Percentiles rank a stretch among this genome's conserved stretches.
These are phyloP conservation scores for Volutella citrinella DNA, from an alignment of 2,329 filamentous ascomycete genomes.

Conservation along the genomic window DNA sequence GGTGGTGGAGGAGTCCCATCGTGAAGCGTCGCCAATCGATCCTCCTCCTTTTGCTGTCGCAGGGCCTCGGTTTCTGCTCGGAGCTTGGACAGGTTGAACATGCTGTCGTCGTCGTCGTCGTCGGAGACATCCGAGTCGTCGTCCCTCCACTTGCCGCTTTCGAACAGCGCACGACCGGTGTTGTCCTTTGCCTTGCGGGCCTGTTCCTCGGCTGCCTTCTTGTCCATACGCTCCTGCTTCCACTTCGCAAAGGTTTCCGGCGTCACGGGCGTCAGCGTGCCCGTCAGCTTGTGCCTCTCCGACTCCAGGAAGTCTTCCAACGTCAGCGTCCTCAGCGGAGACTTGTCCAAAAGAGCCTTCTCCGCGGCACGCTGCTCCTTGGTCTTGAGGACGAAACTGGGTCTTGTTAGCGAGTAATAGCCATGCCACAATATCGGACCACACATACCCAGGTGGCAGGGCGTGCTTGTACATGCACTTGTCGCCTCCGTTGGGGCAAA, in stretches of 20 bases:
- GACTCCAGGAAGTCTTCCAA: conserved; percentile 97
- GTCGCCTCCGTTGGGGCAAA: conserved; percentile 92
- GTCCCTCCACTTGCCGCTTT: conserved; percentile 88
- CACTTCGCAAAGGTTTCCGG: conserved; percentile 91
- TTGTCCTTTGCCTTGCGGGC: conserved; percentile 90
- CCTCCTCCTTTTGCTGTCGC: conserved; percentile 73
- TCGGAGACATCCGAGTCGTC: conserved; percentile 61
- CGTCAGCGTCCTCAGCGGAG: conserved; percentile 87
- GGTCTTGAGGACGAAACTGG: conserved; percentile 91
- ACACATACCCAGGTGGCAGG: conserved; percentile 82
- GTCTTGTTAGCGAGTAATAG: conserved; percentile 20
- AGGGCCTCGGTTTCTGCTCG: conserved; percentile 80
- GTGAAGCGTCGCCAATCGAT: conserved; percentile 47
- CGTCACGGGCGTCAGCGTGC: conserved; percentile 88
- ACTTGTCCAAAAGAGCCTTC: conserved; percentile 95
- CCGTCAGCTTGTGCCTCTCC: conserved; percentile 91
- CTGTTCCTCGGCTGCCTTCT: conserved; percentile 93
- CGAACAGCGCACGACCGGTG: conserved; percentile 91
- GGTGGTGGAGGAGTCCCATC: no score
- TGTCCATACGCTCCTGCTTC: conserved; percentile 92
- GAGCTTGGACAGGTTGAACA: conserved; percentile 80
- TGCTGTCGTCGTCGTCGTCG: conserved; percentile 61
- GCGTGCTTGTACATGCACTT: conserved; percentile 99
- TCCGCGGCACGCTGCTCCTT: conserved; percentile 95
- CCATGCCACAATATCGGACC: neutral